Evolutionary conservation across 352 stramenopile genomes (phyloP), one percentile per base, ranked within the genome.

Genomic region (Phytophthora ohioensis): DNA sequence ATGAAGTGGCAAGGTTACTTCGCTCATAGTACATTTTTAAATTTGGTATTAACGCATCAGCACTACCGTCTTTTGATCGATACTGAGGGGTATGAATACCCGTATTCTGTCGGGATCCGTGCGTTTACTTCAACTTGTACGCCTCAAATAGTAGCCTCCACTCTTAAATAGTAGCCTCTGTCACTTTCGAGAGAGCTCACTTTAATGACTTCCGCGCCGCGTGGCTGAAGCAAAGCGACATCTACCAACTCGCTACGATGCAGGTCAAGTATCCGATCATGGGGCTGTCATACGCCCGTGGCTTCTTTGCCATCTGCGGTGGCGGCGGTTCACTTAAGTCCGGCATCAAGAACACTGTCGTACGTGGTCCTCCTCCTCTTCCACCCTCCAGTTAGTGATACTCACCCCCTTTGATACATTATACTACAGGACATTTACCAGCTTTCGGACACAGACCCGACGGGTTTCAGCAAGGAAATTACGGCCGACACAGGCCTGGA

Each of bases 191-290:
- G 21, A 27, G 1, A 27, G 21, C 27, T 36, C 42, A 31, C 0
- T 47, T 64, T 47, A 53, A 31, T 67, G 47, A 67, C 59, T 27
- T 36, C 11, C 3, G 12, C 30, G 66, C 66, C 52, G 42, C 59
- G 66, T 65, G 66, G 48, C 67, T 31, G 13, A 65, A 66, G 21
- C 34, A 55, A 41, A 67, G 6, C 41, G n/a, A 55, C 43, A 59
- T 61, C n/a, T 65, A 47, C 46, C 51, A 38, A 46, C 13, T 15
- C 21, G 64, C 45, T 32, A 57, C 9, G 17, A 95, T 95, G 86
- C 75, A 86, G 52, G 87, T 94, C 71, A 92, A 90, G 69, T 95
- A 94, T 67, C 88, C 88, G 32, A 92, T 95, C 69, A 90, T 95
- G 78, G 88, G 87, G 57, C 78, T 95, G 2, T 92, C 85, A 38